A percentile compares a stretch with the other conserved stretches of the same genome.
Conservation (phyloP, 345 rosid genomes). For the Pseudoturritis turrita region DNA sequence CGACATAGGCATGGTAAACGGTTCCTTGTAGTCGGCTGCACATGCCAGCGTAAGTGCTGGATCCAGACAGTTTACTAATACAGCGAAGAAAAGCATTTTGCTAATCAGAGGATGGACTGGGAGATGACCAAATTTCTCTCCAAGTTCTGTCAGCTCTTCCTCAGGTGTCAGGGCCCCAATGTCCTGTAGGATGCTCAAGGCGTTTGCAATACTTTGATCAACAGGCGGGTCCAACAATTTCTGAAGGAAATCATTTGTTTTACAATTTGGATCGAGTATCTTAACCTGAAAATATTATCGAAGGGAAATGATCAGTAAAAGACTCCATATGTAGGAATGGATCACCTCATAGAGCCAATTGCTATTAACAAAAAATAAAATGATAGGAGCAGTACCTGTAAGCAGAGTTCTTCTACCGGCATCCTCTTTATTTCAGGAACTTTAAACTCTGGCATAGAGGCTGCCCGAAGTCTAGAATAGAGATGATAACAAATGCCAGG, state of each 20-base stretch:
- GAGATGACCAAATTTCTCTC: constrained; percentile 76
- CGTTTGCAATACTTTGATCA: constrained; percentile 65
- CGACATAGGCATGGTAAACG: constrained; percentile 76
- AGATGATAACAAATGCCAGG: constrained; percentile 96
- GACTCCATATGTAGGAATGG: neutral
- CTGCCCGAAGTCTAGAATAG: constrained; percentile 71
- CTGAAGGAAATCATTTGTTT: constrained; percentile 59
- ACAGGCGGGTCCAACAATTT: constrained; percentile 90
- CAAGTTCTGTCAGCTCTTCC: constrained; percentile 82
- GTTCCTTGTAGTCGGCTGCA: constrained; percentile 86
- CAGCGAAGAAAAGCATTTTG: constrained; percentile 92
- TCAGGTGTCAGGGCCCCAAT: constrained; percentile 79
- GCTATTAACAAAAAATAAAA: neutral
- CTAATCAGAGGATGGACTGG: constrained; percentile 91
- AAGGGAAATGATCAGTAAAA: constrained; percentile 18
- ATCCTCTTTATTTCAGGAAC: constrained; percentile 91
- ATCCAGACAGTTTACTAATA: constrained; percentile 87
- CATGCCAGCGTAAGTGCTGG: constrained; percentile 96
- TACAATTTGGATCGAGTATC: constrained; percentile 70
- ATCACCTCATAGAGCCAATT: neutral
- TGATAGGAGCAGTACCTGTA: constrained; percentile 51
- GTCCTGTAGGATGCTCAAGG: constrained; percentile 67
- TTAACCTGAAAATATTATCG: constrained; percentile 52
- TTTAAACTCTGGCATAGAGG: constrained; percentile 75
- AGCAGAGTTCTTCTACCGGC: constrained; percentile 93